These are phyloP conservation scores for Hygrophorus pudorinus DNA, from an alignment of 768 basidiomycete genomes.

Conservation along the genomic window DNA sequence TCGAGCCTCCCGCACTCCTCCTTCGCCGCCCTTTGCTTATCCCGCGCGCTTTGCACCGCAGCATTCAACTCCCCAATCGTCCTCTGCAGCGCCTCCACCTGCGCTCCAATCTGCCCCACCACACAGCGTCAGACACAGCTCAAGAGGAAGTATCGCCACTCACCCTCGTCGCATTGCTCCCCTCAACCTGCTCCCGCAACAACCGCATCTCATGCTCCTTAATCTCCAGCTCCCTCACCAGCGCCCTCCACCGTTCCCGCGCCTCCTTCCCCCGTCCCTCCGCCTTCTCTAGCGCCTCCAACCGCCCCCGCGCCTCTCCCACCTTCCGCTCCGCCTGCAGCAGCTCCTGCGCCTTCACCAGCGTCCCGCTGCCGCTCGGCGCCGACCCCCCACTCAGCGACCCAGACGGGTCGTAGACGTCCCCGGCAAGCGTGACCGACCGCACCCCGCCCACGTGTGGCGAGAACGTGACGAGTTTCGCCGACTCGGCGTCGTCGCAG, in stretches of 20 bases:
- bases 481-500: slow-evolving; percentile 80
- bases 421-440: slow-evolving; percentile 90
- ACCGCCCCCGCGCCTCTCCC: slow-evolving; percentile 31
- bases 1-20: slow-evolving; percentile 82
- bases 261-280: slow-evolving; percentile 49
- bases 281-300: slow-evolving; percentile 45
- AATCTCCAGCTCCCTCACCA: slow-evolving; percentile 69
- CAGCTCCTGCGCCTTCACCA: slow-evolving; percentile 80
- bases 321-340: slow-evolving; percentile 56
- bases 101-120: slow-evolving; percentile 61
- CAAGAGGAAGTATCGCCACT: slow-evolving; percentile 17
- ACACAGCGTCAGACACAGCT: no score
- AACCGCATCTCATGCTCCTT: slow-evolving; percentile 81
- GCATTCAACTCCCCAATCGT: slow-evolving; percentile 47
- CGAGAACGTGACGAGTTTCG: slow-evolving; percentile 81
- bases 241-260: slow-evolving; percentile 55
- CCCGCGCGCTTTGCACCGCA: slow-evolving; percentile 54
- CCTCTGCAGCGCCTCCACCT: slow-evolving; percentile 66
- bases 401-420: slow-evolving; percentile 93
- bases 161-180: slow-evolving; percentile 85
- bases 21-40: slow-evolving; percentile 68
- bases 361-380: slow-evolving; percentile 60
- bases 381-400: slow-evolving; percentile 88
- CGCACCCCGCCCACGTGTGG: slow-evolving; percentile 51
- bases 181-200: slow-evolving; percentile 74